A percentile compares a stretch with the other conserved stretches of the same genome.
Evolutionary conservation across 108 stramenopile genomes (phyloP).

Genomic region (Mayamaea pseudoterrestris): DNA sequence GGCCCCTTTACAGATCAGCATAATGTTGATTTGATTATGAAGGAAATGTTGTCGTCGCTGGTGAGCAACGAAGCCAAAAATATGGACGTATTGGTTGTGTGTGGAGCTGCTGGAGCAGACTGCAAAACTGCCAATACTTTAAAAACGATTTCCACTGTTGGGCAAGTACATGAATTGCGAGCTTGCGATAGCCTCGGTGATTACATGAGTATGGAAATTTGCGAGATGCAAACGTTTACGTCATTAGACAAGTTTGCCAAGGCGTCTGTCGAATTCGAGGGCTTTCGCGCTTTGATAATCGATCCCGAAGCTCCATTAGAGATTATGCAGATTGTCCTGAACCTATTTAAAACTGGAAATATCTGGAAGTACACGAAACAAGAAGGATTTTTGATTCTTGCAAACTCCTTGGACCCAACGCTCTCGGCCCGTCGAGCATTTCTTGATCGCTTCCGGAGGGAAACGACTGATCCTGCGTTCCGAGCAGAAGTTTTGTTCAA

Average conservation of each 20-base stretch:
- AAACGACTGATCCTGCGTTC: conserved; percentile 14
- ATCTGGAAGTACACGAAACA: neutral
- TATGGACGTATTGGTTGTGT: conserved; percentile 11
- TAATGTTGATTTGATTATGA: neutral
- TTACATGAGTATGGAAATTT: conserved; percentile 9
- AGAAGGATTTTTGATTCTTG: conserved; percentile 1
- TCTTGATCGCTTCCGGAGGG: conserved; percentile 16
- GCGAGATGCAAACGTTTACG: conserved; percentile 17
- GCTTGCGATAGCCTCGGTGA: neutral
- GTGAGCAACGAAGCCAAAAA: neutral
- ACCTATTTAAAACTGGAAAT: conserved; percentile 6
- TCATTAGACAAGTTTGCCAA: neutral
- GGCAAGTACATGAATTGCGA: conserved; percentile 10
- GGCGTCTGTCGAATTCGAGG: no score
- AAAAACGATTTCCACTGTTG: neutral
- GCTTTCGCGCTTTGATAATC: conserved; percentile 15
- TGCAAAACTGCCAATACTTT: conserved; percentile 9
- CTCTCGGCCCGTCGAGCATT: conserved; percentile 14
- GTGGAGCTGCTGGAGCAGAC: conserved; percentile 3
- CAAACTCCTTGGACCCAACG: neutral
- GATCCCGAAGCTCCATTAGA: conserved; percentile 12
- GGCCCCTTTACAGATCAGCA: no score
- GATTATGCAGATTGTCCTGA: conserved; percentile 15
- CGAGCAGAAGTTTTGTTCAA: conserved; percentile 13
- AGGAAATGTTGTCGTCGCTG: neutral